phyloP scores from a whole-genome alignment of 1,284 basidiomycete species.

The Sanghuangporus baumii region DNA sequence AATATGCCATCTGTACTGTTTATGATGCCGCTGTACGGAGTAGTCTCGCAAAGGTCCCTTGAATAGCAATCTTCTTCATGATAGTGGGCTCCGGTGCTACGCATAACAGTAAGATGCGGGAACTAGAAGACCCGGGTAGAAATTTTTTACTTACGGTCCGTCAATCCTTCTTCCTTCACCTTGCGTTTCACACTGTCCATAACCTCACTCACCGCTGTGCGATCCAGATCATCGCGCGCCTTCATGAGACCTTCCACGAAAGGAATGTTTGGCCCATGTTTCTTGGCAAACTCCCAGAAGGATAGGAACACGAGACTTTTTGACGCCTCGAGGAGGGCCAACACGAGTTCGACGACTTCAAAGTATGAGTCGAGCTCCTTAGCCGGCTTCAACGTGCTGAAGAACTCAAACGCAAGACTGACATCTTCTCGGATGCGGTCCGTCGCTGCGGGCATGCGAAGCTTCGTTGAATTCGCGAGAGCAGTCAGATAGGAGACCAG shows the following conservation, averaged over 20 bases:
- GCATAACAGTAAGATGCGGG: conserved; percentile 15
- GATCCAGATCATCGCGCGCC: conserved; percentile 87
- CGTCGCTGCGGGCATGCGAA: conserved; percentile 82
- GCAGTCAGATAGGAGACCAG: conserved; percentile 88
- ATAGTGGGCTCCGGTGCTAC: conserved; percentile 73
- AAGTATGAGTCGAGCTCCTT: conserved; percentile 82
- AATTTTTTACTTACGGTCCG: conserved; percentile 64
- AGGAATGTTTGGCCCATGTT: conserved; percentile 87
- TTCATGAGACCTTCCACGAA: conserved; percentile 92
- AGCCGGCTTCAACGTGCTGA: conserved; percentile 71
- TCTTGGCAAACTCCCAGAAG: conserved; percentile 94
- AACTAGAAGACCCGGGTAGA: neutral
- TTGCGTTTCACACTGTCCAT: conserved; percentile 95
- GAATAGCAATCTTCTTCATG: conserved; percentile 80
- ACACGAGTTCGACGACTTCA: conserved; percentile 82
- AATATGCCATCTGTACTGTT: neutral
- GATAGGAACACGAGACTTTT: conserved; percentile 93
- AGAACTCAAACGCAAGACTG: conserved; percentile 73
- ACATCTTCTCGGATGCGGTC: conserved; percentile 84
- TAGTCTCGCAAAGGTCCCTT: conserved; percentile 69
- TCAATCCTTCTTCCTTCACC: conserved; percentile 80
- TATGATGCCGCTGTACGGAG: conserved; percentile 27
- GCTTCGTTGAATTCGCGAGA: conserved; percentile 79
- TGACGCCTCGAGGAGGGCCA: conserved; percentile 83
- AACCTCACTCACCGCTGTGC: conserved; percentile 80